Evolutionary conservation across 768 basidiomycete species (phyloP).

Genomic region (Mycena haematopus): DNA sequence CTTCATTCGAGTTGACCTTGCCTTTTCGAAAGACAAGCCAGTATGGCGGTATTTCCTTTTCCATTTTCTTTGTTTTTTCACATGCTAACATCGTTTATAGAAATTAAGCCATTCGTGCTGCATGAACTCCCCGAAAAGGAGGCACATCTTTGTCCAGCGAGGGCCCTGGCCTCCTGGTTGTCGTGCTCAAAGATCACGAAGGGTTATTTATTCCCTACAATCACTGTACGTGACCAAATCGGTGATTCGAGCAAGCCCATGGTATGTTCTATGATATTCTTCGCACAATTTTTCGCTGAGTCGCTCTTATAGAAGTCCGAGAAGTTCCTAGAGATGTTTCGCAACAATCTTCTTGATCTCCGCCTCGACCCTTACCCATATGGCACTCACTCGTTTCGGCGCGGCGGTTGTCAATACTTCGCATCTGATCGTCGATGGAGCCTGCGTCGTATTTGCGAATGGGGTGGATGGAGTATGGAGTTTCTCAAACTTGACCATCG

Average conservation of each 20-base stretch:
- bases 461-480: conserved; percentile 54
- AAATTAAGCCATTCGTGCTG: conserved; percentile 35
- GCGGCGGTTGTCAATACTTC: conserved; percentile 51
- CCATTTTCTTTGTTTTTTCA: too few relatives aligned
- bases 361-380: conserved; percentile 43
- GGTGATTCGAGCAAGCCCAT: conserved; percentile 32
- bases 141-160: conserved; percentile 42
- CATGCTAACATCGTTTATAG: not conserved
- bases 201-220: conserved; percentile 43
- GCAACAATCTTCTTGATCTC: too few relatives aligned
- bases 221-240: conserved; percentile 38
- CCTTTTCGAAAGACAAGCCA: conserved; percentile 22
- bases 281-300: not conserved
- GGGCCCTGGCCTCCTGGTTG: conserved; percentile 42
- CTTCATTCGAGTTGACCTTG: conserved; percentile 31
- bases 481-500: conserved; percentile 47
- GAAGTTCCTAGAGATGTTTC: conserved; percentile 45
- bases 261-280: conserved; percentile 27
- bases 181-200: conserved; percentile 24
- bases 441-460: conserved; percentile 47
- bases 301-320: conserved; percentile 38
- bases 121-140: conserved; percentile 32
- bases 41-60: too few relatives aligned
- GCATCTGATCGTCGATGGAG: conserved; percentile 40
- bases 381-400: too few relatives aligned